Percentiles rank a stretch among this genome's conserved stretches.
Conservation (phyloP, 2,329 filamentous ascomycete genomes). For the Chalara sp. region DNA sequence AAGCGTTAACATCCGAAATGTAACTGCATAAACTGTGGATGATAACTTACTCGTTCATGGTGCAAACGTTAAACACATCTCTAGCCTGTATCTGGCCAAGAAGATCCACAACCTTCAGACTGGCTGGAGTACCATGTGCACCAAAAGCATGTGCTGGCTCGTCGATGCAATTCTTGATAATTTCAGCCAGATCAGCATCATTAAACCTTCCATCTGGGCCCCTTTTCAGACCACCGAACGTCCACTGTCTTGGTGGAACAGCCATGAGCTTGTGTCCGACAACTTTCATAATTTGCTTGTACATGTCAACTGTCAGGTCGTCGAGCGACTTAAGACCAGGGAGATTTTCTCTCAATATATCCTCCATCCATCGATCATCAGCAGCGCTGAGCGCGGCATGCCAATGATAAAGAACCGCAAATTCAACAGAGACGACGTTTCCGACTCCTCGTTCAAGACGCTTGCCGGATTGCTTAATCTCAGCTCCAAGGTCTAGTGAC, state of each 20-base stretch:
- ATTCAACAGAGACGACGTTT: constrained; percentile 78
- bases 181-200: constrained; percentile 36
- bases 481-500: constrained; percentile 67
- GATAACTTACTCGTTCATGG: constrained; percentile 36
- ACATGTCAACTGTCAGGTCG: constrained; percentile 32
- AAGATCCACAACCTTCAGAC: constrained; percentile 39
- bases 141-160: constrained; percentile 45
- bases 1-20: not conserved
- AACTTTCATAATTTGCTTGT: constrained; percentile 37
- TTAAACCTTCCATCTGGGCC: constrained; percentile 34
- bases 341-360: not conserved
- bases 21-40: not conserved
- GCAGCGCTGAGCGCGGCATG: constrained; percentile 67
- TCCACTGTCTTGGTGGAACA: not conserved
- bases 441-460: constrained; percentile 49
- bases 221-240: constrained; percentile 33
- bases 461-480: constrained; percentile 33
- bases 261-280: not conserved
- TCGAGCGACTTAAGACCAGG: constrained; percentile 29
- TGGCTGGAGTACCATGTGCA: constrained; percentile 39
- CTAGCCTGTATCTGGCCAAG: constrained; percentile 40
- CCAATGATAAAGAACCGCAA: constrained; percentile 83
- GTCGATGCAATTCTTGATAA: constrained; percentile 39
- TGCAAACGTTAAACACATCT: constrained; percentile 41
- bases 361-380: constrained; percentile 69